Percentiles rank a stretch among this genome's conserved stretches.
These are phyloP conservation scores for Lyophyllum semitale DNA, from an alignment of 768 basidiomycete species.

Conservation along the genomic window DNA sequence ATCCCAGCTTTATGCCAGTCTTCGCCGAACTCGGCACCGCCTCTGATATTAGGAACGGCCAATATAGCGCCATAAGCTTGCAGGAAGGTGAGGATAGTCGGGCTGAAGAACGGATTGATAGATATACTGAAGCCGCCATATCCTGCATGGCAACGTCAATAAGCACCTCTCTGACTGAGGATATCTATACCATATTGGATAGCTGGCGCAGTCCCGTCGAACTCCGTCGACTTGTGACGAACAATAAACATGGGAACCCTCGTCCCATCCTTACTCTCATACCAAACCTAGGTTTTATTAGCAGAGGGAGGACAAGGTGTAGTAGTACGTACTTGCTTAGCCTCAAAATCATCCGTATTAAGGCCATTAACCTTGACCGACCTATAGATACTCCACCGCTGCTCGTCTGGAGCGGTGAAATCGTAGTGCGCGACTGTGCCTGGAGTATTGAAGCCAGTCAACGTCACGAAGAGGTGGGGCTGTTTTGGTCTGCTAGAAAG, in stretches of 20 bases:
- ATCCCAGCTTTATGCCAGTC: slow-evolving; percentile 81
- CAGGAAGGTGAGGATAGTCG: slow-evolving; percentile 71
- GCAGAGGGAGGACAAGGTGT: not conserved
- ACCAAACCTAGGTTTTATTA: slow-evolving; percentile 60
- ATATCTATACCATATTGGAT: slow-evolving; percentile 67
- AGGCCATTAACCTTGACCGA: slow-evolving; percentile 62
- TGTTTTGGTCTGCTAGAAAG: slow-evolving; percentile 54
- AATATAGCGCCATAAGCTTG: slow-evolving; percentile 69
- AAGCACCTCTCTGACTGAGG: too few species aligned
- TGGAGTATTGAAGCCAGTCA: slow-evolving; percentile 74
- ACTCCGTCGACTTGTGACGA: slow-evolving; percentile 65
- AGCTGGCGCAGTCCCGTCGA: slow-evolving; percentile 75
- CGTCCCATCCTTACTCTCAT: slow-evolving; percentile 76
- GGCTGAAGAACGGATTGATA: slow-evolving; percentile 72
- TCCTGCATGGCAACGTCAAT: slow-evolving; percentile 35
- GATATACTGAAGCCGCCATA: slow-evolving; percentile 83
- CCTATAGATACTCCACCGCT: slow-evolving; percentile 59
- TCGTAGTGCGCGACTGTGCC: slow-evolving; percentile 66
- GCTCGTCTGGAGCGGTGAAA: slow-evolving; percentile 52
- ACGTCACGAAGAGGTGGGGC: slow-evolving; percentile 61
- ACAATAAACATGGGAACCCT: slow-evolving; percentile 86
- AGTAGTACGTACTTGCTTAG: slow-evolving; percentile 53
- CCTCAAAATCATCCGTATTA: slow-evolving; percentile 65
- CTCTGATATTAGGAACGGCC: slow-evolving; percentile 61
- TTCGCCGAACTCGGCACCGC: slow-evolving; percentile 81